Percentiles rank a stretch among this genome's conserved stretches.
These are phyloP conservation scores for Verticillium klebahnii DNA, from an alignment of 2,329 filamentous ascomycete genomes.

Conservation along the genomic window DNA sequence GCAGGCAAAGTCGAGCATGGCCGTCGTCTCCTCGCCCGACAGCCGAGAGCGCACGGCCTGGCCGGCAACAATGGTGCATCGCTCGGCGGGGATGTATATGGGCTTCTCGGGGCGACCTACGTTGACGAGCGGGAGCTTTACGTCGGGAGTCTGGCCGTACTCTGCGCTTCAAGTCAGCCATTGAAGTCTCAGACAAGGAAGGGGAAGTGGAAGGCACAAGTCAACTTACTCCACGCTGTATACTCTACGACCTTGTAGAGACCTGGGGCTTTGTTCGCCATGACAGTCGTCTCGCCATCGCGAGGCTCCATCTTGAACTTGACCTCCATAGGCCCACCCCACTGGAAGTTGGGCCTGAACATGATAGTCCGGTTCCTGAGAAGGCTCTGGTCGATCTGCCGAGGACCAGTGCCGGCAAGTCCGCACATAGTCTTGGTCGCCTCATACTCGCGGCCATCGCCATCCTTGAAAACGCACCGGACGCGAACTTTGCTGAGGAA, in stretches of 20 bases:
- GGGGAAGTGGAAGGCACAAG: not conserved
- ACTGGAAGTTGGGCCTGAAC: conserved; percentile 5
- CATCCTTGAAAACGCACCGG: conserved; percentile 23
- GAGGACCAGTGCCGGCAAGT: conserved; percentile 12
- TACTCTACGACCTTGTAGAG: conserved; percentile 36
- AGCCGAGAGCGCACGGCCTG: conserved; percentile 61
- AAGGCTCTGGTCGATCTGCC: not conserved
- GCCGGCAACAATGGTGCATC: conserved; percentile 58
- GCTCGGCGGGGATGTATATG: conserved; percentile 62
- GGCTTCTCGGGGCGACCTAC: conserved; percentile 54
- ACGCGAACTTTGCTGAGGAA: conserved; percentile 34
- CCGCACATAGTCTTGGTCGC: conserved; percentile 20
- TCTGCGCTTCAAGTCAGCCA: conserved; percentile 1
- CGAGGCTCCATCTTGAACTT: conserved; percentile 22
- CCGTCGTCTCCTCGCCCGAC: conserved; percentile 52
- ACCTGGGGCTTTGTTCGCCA: conserved; percentile 11
- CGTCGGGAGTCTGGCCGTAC: conserved; percentile 10
- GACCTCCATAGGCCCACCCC: conserved; percentile 20
- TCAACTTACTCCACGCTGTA: conserved; percentile 35
- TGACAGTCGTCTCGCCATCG: conserved; percentile 14
- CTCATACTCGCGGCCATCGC: conserved; percentile 9
- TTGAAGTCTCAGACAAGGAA: not conserved
- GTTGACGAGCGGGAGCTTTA: conserved; percentile 57
- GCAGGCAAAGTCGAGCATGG: conserved; percentile 71
- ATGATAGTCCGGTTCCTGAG: not conserved